A percentile compares a stretch with the other conserved stretches of the same genome.
Conservation (phyloP, 352 stramenopile genomes). For the Phytopythium montanum region DNA sequence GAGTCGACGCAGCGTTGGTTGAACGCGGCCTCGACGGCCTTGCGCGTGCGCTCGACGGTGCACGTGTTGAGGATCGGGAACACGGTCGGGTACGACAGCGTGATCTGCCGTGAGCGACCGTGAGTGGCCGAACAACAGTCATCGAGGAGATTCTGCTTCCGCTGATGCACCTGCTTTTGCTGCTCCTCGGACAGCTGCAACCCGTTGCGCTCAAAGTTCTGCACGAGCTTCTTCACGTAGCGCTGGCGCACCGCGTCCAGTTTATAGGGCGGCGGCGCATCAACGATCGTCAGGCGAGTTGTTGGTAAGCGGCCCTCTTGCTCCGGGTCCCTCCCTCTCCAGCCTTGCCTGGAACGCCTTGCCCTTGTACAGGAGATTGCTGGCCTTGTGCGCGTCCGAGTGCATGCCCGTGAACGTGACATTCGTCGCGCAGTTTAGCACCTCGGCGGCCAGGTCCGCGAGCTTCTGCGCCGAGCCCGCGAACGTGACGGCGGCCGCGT, state of each 20-base stretch:
- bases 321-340: too few relatives aligned
- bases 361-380: conserved; percentile 53
- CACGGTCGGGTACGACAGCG: conserved; percentile 87
- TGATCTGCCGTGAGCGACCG: conserved; percentile 30
- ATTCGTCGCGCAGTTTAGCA: conserved; percentile 76
- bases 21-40: conserved; percentile 73
- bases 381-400: conserved; percentile 76
- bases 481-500: conserved; percentile 42
- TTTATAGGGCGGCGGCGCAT: conserved; percentile 22
- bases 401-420: conserved; percentile 86
- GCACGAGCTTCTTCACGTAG: conserved; percentile 70
- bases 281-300: background rate
- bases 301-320: background rate
- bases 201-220: conserved; percentile 87
- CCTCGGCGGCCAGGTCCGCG: conserved; percentile 80
- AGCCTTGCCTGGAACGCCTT: conserved; percentile 33
- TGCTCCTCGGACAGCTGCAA: conserved; percentile 68
- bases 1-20: conserved; percentile 81
- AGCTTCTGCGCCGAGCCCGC: conserved; percentile 73
- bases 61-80: conserved; percentile 89
- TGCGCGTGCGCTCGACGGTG: conserved; percentile 78
- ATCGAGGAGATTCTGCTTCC: conserved; percentile 77
- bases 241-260: conserved; percentile 58
- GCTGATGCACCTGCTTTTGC: conserved; percentile 65
- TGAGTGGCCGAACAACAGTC: background rate